These are phyloP conservation scores for Plantago coronopus DNA, from an alignment of 305 asterid genomes.

Conservation along the genomic window DNA sequence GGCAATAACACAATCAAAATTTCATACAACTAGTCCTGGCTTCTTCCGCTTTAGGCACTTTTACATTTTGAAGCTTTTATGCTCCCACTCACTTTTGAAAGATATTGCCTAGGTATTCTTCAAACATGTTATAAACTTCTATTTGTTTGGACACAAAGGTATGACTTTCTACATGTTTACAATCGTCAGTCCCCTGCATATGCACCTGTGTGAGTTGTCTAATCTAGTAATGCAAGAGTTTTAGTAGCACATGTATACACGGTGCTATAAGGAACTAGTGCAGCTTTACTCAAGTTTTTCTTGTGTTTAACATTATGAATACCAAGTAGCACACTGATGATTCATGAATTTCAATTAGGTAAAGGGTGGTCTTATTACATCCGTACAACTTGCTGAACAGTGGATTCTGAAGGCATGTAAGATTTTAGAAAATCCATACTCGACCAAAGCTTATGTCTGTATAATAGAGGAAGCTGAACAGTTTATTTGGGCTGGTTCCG, in stretches of 20 bases:
- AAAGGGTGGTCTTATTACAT: constrained; percentile 56
- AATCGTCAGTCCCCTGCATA: neutral
- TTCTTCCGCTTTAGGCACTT: constrained; percentile 2
- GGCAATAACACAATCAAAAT: too few species aligned
- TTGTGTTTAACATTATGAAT: constrained; percentile 9
- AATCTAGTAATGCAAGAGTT: neutral
- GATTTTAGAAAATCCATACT: constrained; percentile 62
- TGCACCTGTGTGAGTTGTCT: neutral
- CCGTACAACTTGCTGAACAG: constrained; percentile 76
- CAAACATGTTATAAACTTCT: too few species aligned
- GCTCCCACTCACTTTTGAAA: neutral
- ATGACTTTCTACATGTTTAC: constrained; percentile 1
- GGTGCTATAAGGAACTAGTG: constrained; percentile 5
- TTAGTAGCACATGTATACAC: constrained; percentile 8
- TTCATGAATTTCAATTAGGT: constrained; percentile 43
- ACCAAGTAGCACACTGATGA: neutral
- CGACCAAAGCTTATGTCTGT: constrained; percentile 50
- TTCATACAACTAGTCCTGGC: neutral
- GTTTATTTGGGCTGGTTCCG: constrained; percentile 94
- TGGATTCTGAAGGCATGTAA: constrained; percentile 62
- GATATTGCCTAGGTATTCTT: neutral
- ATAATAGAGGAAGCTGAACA: constrained; percentile 79
- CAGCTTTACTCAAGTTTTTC: constrained; percentile 11
- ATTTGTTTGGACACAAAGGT: neutral
- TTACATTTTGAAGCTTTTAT: neutral